Base-by-base conservation (phyloP, 495 filamentous ascomycete species). In the Podospora sp. region DNA sequence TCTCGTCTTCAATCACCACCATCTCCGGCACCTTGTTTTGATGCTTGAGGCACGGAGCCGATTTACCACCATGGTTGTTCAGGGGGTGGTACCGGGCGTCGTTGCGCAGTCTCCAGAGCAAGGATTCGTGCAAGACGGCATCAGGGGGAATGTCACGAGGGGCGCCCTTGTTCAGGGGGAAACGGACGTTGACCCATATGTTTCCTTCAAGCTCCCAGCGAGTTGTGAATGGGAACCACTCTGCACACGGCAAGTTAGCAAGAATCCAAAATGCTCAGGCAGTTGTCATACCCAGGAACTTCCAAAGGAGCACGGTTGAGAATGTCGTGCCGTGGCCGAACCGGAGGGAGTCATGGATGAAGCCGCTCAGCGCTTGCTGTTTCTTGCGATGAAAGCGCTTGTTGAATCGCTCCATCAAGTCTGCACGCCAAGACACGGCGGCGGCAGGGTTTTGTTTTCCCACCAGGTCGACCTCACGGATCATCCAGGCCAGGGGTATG, bases 401-500 rank as follows among this genome's bases (percentile, higher is more conserved):
- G 60, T 68, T 68, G 60, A 68, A 68, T n/a, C 22, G 21, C 6
- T 63, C 46, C 8, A 68, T 24, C 11, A 35, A 9, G 7, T 68
- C 66, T 21, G 8, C 0, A 7, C 61, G 52, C 66, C 66, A 68
- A n/a, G 63, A 35, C 0, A 68, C 60, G n/a, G 66, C 66, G 0
- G 66, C 52, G 7, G 21, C n/a, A 1, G 60, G 60, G 20, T 68
- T 40, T 36, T 63, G 20, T 36, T 68, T 14, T 3, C 66, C 66
- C 6, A 68, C 66, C n/a, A 61, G 60, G 51, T 68, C 66, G 21
- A 64, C 14, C 66, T 68, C 66, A 14, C 55, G 52, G 25, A 64
- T 68, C 66, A 68, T 68, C 66, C 66, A 68, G 9, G 66, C 66
- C 35, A 68, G 60, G 24, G 66, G 66, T 29, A 68, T 64, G 18